Evolutionary conservation across 106 monocot genomes (phyloP).

Genomic region (Chionographis japonica): DNA sequence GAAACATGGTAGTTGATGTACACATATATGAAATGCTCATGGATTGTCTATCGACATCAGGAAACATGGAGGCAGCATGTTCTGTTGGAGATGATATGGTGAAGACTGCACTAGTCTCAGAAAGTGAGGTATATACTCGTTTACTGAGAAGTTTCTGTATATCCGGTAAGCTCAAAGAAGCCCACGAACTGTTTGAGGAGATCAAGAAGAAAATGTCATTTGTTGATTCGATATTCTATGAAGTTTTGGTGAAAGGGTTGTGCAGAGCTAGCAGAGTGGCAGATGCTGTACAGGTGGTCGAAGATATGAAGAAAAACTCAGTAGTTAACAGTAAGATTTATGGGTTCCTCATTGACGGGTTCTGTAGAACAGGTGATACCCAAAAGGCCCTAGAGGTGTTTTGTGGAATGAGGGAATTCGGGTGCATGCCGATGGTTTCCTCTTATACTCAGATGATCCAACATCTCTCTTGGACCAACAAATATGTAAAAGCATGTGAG

Average conservation of each 20-base stretch:
- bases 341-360: slow-evolving; percentile 57
- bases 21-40: slow-evolving; percentile 40
- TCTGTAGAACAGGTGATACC: slow-evolving; percentile 35
- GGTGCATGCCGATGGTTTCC: slow-evolving; percentile 29
- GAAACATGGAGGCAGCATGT: slow-evolving; percentile 25
- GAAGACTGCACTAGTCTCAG: slow-evolving; percentile 25
- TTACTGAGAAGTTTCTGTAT: slow-evolving; percentile 67
- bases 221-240: slow-evolving; percentile 18
- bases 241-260: slow-evolving; percentile 47
- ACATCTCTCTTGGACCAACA: slow-evolving; percentile 44
- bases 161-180: slow-evolving; percentile 51
- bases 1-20: slow-evolving; percentile 19
- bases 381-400: slow-evolving; percentile 44
- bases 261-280: slow-evolving; percentile 44
- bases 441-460: slow-evolving; percentile 75
- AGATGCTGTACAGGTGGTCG: slow-evolving; percentile 48
- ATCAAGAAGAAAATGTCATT: slow-evolving; percentile 26
- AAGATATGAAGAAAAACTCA: slow-evolving; percentile 26
- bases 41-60: slow-evolving; percentile 33
- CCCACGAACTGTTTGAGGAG: slow-evolving; percentile 38
- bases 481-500: slow-evolving; percentile 48
- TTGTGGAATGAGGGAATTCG: slow-evolving; percentile 26
- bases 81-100: slow-evolving; percentile 60
- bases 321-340: slow-evolving; percentile 24
- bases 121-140: slow-evolving; percentile 28